Evolutionary conservation across 2,329 filamentous ascomycete genomes (phyloP), one percentile per base, ranked within the genome.

Genomic region (Fusarium sp.): DNA sequence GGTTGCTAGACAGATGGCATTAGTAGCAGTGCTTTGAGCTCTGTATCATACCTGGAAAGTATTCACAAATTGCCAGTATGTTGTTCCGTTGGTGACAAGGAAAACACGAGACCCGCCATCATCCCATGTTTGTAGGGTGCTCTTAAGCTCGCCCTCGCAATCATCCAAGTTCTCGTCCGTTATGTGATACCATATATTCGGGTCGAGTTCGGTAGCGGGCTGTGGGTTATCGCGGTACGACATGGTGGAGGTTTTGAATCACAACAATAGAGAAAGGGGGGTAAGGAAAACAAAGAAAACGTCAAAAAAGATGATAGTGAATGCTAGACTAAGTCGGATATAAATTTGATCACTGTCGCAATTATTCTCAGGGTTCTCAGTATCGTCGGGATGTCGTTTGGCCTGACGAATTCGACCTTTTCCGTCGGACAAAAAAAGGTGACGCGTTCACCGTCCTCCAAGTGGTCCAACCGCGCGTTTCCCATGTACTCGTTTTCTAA

Each of bases 81-180:
- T 45, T n/a, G 6, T 28, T 31, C 43, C 14, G 1, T 45, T 45
- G 19, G 15, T 17, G 7, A 17, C 15, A 39, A 52, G 44, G 49
- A 61, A 72, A 15, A 77, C 72, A 33, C 59, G 59, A 36, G 75
- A 67, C 17, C 56, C 62, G 49, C 49, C 39, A 38, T 64, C 47
- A 17, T 61, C 44, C 15, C 31, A 24, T 10, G 66, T 38, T 55
- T 73, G 70, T 43, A 73, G 47, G 40, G 57, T 56, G 24, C 55
- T 62, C 26, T 36, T 47, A 49, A 78, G 76, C 1, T 61, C 28
- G 34, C 66, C 65, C 15, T 54, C 53, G 56, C 74, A 71, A 26
- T 65, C 65, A 69, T 77, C 73, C 52, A 79, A 75, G n/a, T 77
- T 75, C n/a, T 79, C 77, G 10, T 79, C 77, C 14, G 72, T 75